Conservation (phyloP, 331 rosid species). For the Pyracantha coccinea region DNA sequence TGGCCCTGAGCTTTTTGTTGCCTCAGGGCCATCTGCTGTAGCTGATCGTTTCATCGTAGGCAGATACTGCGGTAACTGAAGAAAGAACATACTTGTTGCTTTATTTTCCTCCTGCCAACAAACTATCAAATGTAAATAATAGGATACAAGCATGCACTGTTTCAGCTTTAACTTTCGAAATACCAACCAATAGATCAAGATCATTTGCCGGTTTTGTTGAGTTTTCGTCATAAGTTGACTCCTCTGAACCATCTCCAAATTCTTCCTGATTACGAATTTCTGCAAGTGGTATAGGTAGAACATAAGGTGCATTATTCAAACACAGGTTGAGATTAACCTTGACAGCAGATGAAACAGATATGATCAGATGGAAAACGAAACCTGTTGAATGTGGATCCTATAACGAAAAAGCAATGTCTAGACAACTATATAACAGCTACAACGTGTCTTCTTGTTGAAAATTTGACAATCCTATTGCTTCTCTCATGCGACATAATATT, state of each 20-base stretch:
- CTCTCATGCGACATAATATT: not conserved
- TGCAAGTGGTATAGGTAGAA: constrained; percentile 19
- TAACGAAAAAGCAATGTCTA: not conserved
- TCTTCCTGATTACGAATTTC: constrained; percentile 54
- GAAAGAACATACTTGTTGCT: constrained; percentile 45
- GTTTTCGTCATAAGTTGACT: constrained; percentile 40
- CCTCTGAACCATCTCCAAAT: constrained; percentile 47
- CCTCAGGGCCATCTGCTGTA: constrained; percentile 15
- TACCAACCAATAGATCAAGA: constrained; percentile 55
- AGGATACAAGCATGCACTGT: not conserved
- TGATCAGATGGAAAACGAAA: not conserved
- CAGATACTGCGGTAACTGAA: constrained; percentile 48
- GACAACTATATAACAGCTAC: not conserved
- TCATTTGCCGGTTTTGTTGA: constrained; percentile 31
- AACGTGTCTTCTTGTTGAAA: not conserved
- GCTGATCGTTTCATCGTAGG: constrained; percentile 37
- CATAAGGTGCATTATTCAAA: constrained; percentile 1
- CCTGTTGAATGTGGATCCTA: not conserved
- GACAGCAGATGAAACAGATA: not conserved
- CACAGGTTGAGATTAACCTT: not conserved
- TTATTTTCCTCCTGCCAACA: constrained; percentile 64
- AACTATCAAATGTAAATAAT: not conserved
- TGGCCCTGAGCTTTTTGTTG: constrained; percentile 16
- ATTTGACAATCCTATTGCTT: not conserved
- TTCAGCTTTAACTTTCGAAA: not conserved